These are phyloP conservation scores for Entomortierella parvispora DNA, from an alignment of 192 early-diverging fungal genomes.

Conservation along the genomic window DNA sequence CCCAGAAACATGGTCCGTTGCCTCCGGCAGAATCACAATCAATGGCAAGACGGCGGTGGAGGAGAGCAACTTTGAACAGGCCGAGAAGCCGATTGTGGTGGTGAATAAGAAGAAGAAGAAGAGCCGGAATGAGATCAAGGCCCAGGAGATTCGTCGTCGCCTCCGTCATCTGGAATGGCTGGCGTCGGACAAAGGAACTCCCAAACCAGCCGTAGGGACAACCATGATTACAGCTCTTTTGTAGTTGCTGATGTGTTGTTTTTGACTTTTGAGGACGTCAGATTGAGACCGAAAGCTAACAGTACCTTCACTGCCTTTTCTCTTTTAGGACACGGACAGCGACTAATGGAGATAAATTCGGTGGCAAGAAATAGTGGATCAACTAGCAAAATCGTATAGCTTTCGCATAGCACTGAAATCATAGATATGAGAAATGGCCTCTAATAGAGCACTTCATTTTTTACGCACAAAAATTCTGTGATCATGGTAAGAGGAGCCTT, in stretches of 20 bases:
- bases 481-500: too few relatives aligned
- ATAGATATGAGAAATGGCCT: background rate
- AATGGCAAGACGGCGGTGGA: conserved; percentile 57
- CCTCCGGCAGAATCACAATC: conserved; percentile 61
- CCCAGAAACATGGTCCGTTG: conserved; percentile 76
- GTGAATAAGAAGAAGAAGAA: conserved; percentile 66
- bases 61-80: conserved; percentile 55
- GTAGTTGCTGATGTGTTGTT: background rate
- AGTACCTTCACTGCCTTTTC: background rate
- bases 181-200: conserved; percentile 37
- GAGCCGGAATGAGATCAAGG: conserved; percentile 65
- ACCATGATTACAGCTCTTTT: background rate
- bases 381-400: too few relatives aligned
- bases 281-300: background rate
- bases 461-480: too few relatives aligned
- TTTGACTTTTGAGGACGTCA: background rate
- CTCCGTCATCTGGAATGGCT: conserved; percentile 63
- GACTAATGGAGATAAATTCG: too few relatives aligned
- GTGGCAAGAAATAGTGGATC: too few relatives aligned
- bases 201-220: conserved; percentile 27
- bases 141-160: conserved; percentile 57
- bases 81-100: conserved; percentile 59
- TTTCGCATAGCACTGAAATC: too few relatives aligned
- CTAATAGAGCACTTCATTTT: too few relatives aligned
- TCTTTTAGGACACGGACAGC: conserved; percentile 39